Evolutionary conservation across 345 rosid genomes (phyloP).

Genomic region (Psidium guajava): DNA sequence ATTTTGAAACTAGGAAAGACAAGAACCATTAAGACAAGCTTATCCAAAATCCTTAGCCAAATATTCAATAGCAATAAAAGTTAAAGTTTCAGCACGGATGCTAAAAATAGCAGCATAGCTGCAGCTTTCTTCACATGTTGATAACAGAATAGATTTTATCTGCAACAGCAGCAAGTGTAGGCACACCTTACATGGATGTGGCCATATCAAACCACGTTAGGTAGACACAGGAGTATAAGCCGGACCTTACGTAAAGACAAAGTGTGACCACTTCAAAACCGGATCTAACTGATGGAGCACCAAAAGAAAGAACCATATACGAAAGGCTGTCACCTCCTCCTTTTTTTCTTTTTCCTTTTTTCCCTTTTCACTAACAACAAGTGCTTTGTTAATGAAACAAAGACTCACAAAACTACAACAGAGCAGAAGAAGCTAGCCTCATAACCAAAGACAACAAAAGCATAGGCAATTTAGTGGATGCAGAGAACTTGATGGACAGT

Average conservation of each 20-base stretch:
- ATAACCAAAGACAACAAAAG: neutral
- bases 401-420: neutral
- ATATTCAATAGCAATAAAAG: neutral
- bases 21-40: neutral
- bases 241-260: neutral
- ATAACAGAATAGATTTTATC: neutral
- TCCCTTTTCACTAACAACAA: neutral
- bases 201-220: neutral
- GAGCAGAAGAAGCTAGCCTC: neutral
- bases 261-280: neutral
- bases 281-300: neutral
- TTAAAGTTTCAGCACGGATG: neutral
- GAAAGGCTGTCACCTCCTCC: neutral
- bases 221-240: neutral
- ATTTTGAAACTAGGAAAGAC: neutral
- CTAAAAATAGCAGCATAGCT: neutral
- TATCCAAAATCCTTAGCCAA: neutral
- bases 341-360: neutral
- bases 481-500: neutral
- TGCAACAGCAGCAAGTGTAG: neutral
- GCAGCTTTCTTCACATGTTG: neutral
- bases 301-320: neutral
- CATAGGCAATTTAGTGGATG: neutral
- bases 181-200: neutral
- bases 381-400: neutral